Base-by-base conservation (phyloP, 345 rosid genomes). In the Reutealis trisperma region DNA sequence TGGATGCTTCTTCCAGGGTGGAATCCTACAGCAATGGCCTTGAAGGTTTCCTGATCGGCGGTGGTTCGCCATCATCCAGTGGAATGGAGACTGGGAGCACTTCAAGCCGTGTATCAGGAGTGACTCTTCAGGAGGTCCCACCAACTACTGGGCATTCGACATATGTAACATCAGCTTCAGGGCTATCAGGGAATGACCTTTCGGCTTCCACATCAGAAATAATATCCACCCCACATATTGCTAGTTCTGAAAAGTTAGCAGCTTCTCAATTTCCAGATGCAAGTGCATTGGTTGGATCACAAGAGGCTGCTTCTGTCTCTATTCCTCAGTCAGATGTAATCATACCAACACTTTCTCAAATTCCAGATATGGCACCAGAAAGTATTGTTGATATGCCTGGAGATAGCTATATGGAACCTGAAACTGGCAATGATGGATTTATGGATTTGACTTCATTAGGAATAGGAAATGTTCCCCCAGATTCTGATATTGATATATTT, bases 41-140 rank as follows among this genome's bases (percentile, higher is more conserved):
- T 67, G 94, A 91, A 64, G 84, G 76, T 79, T 87, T 87, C 84
- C 75, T 88, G 73, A 70, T 89, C 25, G 89, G 82, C 73, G 86
- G 88, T 62, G 87, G 80, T 72, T 76, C 83, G 57, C 54, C 89
- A 24, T 70, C 88, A 37, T 79, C 94, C 19, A 81, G 74, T 22
- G 88, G 85, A 70, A 74, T 82, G 51, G 92, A 90, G 62, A 71
- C 78, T 80, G 88, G 86, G 77, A 84, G 75, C 82, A 77, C 91
- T 80, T 76, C 89, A 22, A 82, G 79, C 82, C 73, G 60, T 49
- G 52, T 77, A 41, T 86, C 97, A 13, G 93, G 93, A 70, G 91
- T 89, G 78, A 90, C 94, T 63, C 94, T 93, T 79, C 93, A 90
- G 75, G 98, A 92, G 84, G 92, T 93, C 63, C 84, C 90, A 47